A percentile compares a stretch with the other conserved stretches of the same genome.
Conservation (phyloP, 306 rosid species). For the Gleditsia sinensis region DNA sequence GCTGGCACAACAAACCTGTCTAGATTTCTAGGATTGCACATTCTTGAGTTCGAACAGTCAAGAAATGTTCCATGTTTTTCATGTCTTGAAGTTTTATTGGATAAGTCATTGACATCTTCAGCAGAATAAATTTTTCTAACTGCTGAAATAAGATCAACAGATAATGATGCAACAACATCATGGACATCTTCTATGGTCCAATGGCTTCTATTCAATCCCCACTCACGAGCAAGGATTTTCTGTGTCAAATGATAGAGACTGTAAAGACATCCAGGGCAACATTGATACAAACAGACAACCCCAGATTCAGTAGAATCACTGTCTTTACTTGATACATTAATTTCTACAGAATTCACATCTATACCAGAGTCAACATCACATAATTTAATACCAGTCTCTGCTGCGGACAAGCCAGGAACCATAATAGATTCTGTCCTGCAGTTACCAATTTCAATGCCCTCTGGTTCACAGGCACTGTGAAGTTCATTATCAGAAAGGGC, state of each 20-base stretch:
- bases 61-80: constrained; percentile 27
- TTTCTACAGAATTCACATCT: constrained; percentile 30
- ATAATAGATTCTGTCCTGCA: constrained; percentile 30
- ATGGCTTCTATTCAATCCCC: constrained; percentile 38
- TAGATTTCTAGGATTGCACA: constrained; percentile 40
- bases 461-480: constrained; percentile 33
- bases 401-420: constrained; percentile 22
- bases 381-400: constrained; percentile 32
- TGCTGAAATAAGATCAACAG: constrained; percentile 73
- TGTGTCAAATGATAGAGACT: constrained; percentile 46
- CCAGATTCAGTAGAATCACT: constrained; percentile 40
- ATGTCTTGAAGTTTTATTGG: constrained; percentile 29
- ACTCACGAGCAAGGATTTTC: constrained; percentile 48
- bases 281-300: constrained; percentile 61
- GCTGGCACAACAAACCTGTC: constrained; percentile 36
- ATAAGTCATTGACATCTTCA: constrained; percentile 36
- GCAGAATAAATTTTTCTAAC: constrained; percentile 49
- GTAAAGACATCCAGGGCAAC: constrained; percentile 70
- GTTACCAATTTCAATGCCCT: constrained; percentile 32
- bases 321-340: constrained; percentile 35
- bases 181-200: constrained; percentile 78
- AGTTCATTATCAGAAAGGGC: constrained; percentile 37
- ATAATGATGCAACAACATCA: constrained; percentile 66
- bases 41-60: constrained; percentile 30
- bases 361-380: constrained; percentile 34